Base-by-base conservation (phyloP, 148 eudicot species). In the Simmondsia chinensis region DNA sequence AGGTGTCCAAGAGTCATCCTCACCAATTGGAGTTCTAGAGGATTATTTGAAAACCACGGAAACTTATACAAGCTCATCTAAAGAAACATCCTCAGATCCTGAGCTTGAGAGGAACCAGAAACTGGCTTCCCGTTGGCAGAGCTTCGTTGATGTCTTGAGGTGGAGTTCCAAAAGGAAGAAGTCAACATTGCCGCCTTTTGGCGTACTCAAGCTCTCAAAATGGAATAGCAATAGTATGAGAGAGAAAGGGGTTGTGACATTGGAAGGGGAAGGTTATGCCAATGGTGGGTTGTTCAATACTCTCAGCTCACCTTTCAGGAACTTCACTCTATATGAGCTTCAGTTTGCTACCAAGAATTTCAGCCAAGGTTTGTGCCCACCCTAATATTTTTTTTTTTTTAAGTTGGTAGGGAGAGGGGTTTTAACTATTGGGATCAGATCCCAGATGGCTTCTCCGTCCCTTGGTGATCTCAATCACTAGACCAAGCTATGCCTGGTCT, bases 171-270 rank as follows among this genome's bases (percentile, higher is more conserved):
- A 67, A 52, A 61, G 50, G 42, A 69, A 66, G 19, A 38, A 68
- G 35, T 29, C 69, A 16, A 54, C 73, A 11, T 56, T 68, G 29
- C 75, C 70, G 42, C 82, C 76, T 53, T 63, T 68, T 35, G 39
- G 48, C 46, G 59, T 39, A 7, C 59, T 72, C n/a, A 83, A 80
- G 55, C 64, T 84, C 7, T 71, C 85, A 0, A 64, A 66, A 44
- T 66, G 74, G 65, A 63, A 76, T 10, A 80, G 88, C 48, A 64
- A 59, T 17, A 81, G 93, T 41, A 55, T 69, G 74, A 68, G 82
- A 35, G 82, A 76, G 42, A 30, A 68, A 24, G 49, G 56, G 13
- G 25, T 50, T 2, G 30, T 25, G 13, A 38, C 49, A 7, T 59
- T 46, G 35, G 31, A 42, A 12, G 40, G 37, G 18, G 33, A 22